These are phyloP conservation scores for Coniferiporia weirii DNA, from an alignment of 1,284 basidiomycete species.

Conservation along the genomic window DNA sequence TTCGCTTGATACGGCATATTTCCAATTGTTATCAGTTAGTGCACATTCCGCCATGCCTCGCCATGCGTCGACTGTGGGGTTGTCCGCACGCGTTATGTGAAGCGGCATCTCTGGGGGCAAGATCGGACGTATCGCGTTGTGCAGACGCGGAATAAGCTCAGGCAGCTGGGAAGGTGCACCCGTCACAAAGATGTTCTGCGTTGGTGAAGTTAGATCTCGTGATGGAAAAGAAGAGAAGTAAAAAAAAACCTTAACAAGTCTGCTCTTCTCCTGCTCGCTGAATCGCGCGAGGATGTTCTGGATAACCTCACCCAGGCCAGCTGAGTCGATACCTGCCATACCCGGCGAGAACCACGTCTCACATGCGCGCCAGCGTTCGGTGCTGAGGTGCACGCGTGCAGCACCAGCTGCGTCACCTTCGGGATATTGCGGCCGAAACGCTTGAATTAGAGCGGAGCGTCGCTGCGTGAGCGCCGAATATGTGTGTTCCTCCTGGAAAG, in stretches of 20 bases:
- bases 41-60: constrained; percentile 87
- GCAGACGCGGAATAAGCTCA: constrained; percentile 65
- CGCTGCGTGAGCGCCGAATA: constrained; percentile 73
- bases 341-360: constrained; percentile 92
- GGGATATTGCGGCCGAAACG: constrained; percentile 72
- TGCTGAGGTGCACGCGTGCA: constrained; percentile 83
- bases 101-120: constrained; percentile 76
- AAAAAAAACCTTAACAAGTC: constrained; percentile 49
- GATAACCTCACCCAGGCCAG: constrained; percentile 87
- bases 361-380: constrained; percentile 91
- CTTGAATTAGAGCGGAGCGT: constrained; percentile 78
- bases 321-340: constrained; percentile 94
- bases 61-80: constrained; percentile 84
- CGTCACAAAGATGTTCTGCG: constrained; percentile 86
- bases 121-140: constrained; percentile 69
- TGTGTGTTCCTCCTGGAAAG: constrained; percentile 79
- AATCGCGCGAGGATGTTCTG: constrained; percentile 86
- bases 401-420: constrained; percentile 68
- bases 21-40: constrained; percentile 50
- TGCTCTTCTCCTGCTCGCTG: constrained; percentile 45
- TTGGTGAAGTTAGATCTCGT: neutral
- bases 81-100: constrained; percentile 52
- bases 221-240: neutral
- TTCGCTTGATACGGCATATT: constrained; percentile 58
- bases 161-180: constrained; percentile 78